phyloP scores from a whole-genome alignment of 495 filamentous ascomycete species.

The Pseudoneurospora amorphoporcata region DNA sequence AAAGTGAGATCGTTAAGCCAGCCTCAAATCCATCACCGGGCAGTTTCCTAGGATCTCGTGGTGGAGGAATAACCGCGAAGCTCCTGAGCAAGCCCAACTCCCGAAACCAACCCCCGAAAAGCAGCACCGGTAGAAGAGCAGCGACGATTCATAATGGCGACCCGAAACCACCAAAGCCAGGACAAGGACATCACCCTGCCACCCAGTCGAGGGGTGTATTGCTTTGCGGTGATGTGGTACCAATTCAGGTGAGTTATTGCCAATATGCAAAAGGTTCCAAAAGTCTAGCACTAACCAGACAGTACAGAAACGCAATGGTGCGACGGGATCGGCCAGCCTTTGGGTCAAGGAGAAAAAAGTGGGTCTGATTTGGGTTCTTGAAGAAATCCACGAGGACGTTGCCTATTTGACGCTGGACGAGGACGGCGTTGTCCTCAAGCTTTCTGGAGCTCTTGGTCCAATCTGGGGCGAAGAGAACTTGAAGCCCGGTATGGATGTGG shows the following conservation, averaged over 20 bases:
- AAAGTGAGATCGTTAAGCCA: constrained; percentile 32
- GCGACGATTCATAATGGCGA: constrained; percentile 70
- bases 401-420: constrained; percentile 63
- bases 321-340: constrained; percentile 80
- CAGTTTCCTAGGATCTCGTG: constrained; percentile 46
- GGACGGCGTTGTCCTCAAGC: constrained; percentile 55
- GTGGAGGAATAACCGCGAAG: constrained; percentile 71
- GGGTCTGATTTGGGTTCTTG: constrained; percentile 91
- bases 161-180: constrained; percentile 47
- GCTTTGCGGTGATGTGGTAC: constrained; percentile 92
- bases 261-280: background rate
- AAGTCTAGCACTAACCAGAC: constrained; percentile 1
- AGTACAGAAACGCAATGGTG: constrained; percentile 78
- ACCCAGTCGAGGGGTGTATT: constrained; percentile 83
- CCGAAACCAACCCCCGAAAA: constrained; percentile 39
- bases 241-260: constrained; percentile 43
- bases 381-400: constrained; percentile 94
- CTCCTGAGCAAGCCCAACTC: constrained; percentile 82
- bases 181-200: constrained; percentile 42
- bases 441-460: constrained; percentile 56
- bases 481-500: constrained; percentile 57
- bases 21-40: constrained; percentile 38
- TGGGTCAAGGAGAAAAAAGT: constrained; percentile 98
- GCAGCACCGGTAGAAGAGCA: constrained; percentile 38
- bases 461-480: constrained; percentile 72